phyloP scores from a whole-genome alignment of 108 stramenopile species.

The Thalassiosira profunda region DNA sequence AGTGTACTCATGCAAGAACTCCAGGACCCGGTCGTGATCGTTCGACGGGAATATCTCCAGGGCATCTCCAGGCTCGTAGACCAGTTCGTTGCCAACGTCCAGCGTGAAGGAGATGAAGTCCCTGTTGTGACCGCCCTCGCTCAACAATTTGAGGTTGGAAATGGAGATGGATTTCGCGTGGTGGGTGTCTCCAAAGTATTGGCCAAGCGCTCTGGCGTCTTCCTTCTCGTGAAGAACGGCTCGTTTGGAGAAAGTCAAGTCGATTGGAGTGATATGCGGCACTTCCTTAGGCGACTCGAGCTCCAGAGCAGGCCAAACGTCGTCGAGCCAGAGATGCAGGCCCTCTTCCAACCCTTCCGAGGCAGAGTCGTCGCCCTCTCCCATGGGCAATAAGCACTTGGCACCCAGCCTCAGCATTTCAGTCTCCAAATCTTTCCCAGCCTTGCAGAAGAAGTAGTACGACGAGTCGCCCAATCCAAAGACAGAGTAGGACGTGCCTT shows the following conservation, averaged over 20 bases:
- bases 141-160: constrained; percentile 37
- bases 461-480: constrained; percentile 64
- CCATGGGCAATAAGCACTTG: constrained; percentile 37
- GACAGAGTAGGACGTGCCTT: constrained; percentile 57
- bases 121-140: constrained; percentile 59
- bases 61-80: constrained; percentile 71
- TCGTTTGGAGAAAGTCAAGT: constrained; percentile 51
- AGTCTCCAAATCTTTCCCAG: constrained; percentile 52
- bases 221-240: constrained; percentile 44
- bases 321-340: constrained; percentile 57
- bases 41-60: constrained; percentile 75
- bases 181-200: constrained; percentile 50
- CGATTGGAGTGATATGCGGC: constrained; percentile 58
- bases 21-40: constrained; percentile 47
- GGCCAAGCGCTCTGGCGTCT: constrained; percentile 31
- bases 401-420: constrained; percentile 62
- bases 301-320: constrained; percentile 58
- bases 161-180: constrained; percentile 31
- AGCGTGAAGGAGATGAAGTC: constrained; percentile 69
- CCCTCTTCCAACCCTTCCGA: constrained; percentile 65
- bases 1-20: constrained; percentile 62
- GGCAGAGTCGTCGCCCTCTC: constrained; percentile 61
- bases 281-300: constrained; percentile 57
- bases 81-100: constrained; percentile 42
- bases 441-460: constrained; percentile 70